Evolutionary conservation across 495 filamentous ascomycete genomes (phyloP), one percentile per base, ranked within the genome.

Genomic region (Xylaria acuta): DNA sequence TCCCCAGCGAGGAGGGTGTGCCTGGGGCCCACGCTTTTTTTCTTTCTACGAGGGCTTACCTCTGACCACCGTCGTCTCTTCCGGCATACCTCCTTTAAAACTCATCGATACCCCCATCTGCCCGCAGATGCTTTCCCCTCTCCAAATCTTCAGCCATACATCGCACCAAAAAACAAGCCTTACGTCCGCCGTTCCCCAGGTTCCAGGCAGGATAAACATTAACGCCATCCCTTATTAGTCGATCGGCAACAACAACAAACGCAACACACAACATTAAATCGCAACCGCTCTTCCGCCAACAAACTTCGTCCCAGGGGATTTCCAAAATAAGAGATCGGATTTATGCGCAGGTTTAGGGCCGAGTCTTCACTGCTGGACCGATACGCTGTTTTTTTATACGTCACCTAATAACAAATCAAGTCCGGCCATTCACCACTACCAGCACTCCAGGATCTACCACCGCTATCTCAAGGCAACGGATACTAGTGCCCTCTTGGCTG

Each of bases 21-120:
- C 54, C 40, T 59, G 53, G 43, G 67, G 16, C 54, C 67, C 67
- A 69, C 53, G 67, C 36, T 11, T 38, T 49, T 69, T 68, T 68
- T 56, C 7, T 47, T 59, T 59, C 25, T 47, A 40, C n/a, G 34
- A 69, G 56, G 67, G 67, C 53, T 69, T 69, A 60, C 38, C 53
- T 75, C 77, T 75, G 77, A 77, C 77, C 77, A 74, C 43, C 49
- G 49, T 25, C 64, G 54, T 56, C 34, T 43, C 65, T 40, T 34
- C 49, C 18, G 71, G 73, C 74, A 43, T 74, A 75, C 74, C 75
- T 79, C 75, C 77, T 79, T 79, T 79, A 79, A 79, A 77, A 76
- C 75, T 68, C 72, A 75, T 72, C 74, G 72, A 75, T 75, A 76
- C 77, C 77, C 77, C 77, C 74, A 75, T 75, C 53, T 63, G 71